A percentile compares a stretch with the other conserved stretches of the same genome.
phyloP scores from a whole-genome alignment of 2,329 filamentous ascomycete species.

The Fusarium dimerum region DNA sequence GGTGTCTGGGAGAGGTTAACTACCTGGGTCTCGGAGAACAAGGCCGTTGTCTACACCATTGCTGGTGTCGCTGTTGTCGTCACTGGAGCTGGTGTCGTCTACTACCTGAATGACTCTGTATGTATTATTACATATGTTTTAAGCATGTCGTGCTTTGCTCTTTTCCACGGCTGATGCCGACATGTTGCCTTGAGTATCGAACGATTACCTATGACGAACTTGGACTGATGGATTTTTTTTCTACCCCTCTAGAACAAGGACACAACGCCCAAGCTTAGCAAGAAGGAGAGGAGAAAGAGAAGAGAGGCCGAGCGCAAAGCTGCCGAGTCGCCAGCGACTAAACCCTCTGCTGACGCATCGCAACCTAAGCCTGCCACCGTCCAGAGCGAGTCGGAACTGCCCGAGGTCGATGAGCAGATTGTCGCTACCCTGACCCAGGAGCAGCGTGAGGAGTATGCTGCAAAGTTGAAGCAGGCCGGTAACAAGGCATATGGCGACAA shows the following conservation, averaged over 20 bases:
- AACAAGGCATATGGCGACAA: constrained; percentile 97
- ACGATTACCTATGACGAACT: constrained; percentile 15
- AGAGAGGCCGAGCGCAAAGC: constrained; percentile 73
- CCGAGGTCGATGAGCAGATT: constrained; percentile 63
- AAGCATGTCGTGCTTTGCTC: constrained; percentile 5
- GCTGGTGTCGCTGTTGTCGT: constrained; percentile 92
- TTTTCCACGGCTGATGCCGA: constrained; percentile 5
- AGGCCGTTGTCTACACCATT: constrained; percentile 92
- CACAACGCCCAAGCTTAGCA: constrained; percentile 71
- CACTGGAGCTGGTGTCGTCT: constrained; percentile 87
- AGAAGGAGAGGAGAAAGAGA: constrained; percentile 86
- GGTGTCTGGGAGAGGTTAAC: constrained; percentile 88
- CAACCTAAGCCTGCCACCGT: constrained; percentile 53
- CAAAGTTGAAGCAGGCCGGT: constrained; percentile 89
- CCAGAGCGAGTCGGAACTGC: constrained; percentile 67
- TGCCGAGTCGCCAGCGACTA: constrained; percentile 42
- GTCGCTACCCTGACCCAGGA: constrained; percentile 55
- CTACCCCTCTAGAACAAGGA: constrained; percentile 46
- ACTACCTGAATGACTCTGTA: constrained; percentile 73
- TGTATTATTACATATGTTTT: constrained; percentile 17
- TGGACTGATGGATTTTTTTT: constrained; percentile 14
- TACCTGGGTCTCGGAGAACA: constrained; percentile 93
- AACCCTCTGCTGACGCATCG: constrained; percentile 34
- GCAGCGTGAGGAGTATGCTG: constrained; percentile 83
- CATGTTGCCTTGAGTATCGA: constrained; percentile 12